Conservation (phyloP, 208 protist species). For the Trypanosoma melophagium region DNA sequence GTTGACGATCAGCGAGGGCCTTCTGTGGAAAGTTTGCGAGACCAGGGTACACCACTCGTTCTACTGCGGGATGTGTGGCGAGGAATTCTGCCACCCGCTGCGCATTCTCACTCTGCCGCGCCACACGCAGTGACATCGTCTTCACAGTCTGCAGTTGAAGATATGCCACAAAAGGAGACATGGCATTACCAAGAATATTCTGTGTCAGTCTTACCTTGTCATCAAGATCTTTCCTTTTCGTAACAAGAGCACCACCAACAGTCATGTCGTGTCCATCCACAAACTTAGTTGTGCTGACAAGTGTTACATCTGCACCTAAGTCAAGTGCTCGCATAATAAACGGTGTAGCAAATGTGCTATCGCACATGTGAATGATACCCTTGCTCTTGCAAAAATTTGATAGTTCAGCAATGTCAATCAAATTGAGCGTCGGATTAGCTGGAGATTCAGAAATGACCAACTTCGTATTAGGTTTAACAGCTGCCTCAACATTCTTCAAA, state of each 20-base stretch:
- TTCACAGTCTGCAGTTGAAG: slow-evolving; percentile 95
- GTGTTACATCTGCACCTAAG: slow-evolving; percentile 95
- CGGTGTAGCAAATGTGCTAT: slow-evolving; percentile 97
- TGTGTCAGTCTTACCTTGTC: slow-evolving; percentile 90
- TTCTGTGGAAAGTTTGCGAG: slow-evolving; percentile 93
- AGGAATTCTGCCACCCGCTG: slow-evolving; percentile 90
- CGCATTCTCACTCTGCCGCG: slow-evolving; percentile 90
- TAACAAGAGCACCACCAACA: slow-evolving; percentile 89
- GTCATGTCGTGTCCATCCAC: slow-evolving; percentile 96
- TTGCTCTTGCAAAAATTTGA: slow-evolving; percentile 82
- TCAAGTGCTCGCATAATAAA: slow-evolving; percentile 94
- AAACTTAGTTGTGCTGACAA: slow-evolving; percentile 97
- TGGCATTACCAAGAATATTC: slow-evolving; percentile 93
- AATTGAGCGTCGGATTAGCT: slow-evolving; percentile 94
- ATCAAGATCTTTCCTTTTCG: slow-evolving; percentile 74
- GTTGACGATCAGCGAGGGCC: slow-evolving; percentile 92
- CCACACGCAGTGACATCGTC: slow-evolving; percentile 94
- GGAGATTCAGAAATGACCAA: slow-evolving; percentile 95
- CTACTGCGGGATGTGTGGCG: slow-evolving; percentile 75
- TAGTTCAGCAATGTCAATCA: slow-evolving; percentile 90
- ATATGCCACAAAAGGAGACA: slow-evolving; percentile 93
- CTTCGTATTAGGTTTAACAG: slow-evolving; percentile 91
- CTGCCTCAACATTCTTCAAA: slow-evolving; percentile 75
- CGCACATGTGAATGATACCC: slow-evolving; percentile 91
- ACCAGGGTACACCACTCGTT: slow-evolving; percentile 92